Evolutionary conservation across 2,329 filamentous ascomycete genomes (phyloP).

Genomic region (Colletotrichum siamense): DNA sequence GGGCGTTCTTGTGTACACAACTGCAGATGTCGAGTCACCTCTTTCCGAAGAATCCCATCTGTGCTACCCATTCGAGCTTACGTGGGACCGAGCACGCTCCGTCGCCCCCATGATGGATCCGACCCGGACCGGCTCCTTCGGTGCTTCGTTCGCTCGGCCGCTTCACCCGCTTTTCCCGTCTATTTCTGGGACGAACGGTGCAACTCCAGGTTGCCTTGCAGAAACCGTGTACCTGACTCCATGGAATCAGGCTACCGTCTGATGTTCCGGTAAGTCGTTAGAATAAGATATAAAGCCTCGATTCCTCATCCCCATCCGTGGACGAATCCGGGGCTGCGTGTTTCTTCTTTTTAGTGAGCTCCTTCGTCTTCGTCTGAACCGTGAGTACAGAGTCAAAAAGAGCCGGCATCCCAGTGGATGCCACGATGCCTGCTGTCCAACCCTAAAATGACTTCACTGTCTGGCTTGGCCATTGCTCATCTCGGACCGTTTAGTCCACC

Average conservation of each 20-base stretch:
- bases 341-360: no score
- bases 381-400: neutral
- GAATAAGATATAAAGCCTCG: neutral
- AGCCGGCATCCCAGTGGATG: neutral
- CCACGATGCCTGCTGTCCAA: neutral
- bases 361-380: neutral
- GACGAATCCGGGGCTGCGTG: neutral
- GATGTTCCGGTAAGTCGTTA: fast-evolving
- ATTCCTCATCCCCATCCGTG: neutral
- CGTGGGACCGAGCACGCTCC: neutral
- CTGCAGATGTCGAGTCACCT: neutral
- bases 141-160: neutral
- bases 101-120: neutral
- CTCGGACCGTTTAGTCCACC: neutral
- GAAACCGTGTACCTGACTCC: neutral
- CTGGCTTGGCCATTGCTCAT: neutral
- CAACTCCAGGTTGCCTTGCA: neutral
- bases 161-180: neutral
- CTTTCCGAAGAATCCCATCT: neutral
- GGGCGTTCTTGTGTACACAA: neutral
- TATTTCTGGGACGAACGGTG: neutral
- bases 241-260: neutral
- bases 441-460: neutral
- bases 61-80: neutral
- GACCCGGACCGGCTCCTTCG: neutral